Base-by-base conservation (phyloP, 2,329 filamentous ascomycete species). In the Volutella citrinella region DNA sequence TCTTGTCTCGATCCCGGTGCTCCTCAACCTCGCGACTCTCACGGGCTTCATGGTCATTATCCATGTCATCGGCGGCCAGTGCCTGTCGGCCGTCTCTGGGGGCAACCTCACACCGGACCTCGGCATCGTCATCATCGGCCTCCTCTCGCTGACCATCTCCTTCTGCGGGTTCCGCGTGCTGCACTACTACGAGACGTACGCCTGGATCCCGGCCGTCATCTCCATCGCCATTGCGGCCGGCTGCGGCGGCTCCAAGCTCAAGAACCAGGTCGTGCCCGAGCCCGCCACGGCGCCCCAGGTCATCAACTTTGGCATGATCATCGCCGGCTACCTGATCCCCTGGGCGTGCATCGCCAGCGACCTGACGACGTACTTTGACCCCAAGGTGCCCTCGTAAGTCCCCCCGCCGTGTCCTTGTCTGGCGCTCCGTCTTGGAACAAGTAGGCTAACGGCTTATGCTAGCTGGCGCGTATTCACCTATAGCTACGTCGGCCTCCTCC, bases 31-130 rank as follows among this genome's bases (percentile, higher is more conserved):
- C 16, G 77, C 76, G 11, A 82, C 77, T 0, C 62, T 82, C 4
- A 74, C 70, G 5, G 78, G 78, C n/a, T 83, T 82, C 60, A 74
- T 71, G 30, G 69, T 82, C 48, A 72, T 83, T 46, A 75, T 74
- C 42, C 73, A 68, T 40, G 74, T 83, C 28, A 65, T 82, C 11
- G 78, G 77, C 16, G 79, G 78, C 3, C 72, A 77, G 51, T 76
- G 72, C 21, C 63, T 80, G 7, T 69, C 74, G 0, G 75, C 76
- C 6, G 70, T 78, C 7, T 68, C 69, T 5, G 58, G 60, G 25
- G 69, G 68, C 21, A 52, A 53, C 17, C 54, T 83, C 13, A 71
- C 66, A 15, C 65, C 74, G 0, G 67, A 69, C 5, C 70, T 74
- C 10, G 78, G 79, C 24, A 82, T 84, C 34, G 71, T 80, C 48